Conservation (phyloP, 768 basidiomycete genomes). For the Goffeauzyma gilvescens region DNA sequence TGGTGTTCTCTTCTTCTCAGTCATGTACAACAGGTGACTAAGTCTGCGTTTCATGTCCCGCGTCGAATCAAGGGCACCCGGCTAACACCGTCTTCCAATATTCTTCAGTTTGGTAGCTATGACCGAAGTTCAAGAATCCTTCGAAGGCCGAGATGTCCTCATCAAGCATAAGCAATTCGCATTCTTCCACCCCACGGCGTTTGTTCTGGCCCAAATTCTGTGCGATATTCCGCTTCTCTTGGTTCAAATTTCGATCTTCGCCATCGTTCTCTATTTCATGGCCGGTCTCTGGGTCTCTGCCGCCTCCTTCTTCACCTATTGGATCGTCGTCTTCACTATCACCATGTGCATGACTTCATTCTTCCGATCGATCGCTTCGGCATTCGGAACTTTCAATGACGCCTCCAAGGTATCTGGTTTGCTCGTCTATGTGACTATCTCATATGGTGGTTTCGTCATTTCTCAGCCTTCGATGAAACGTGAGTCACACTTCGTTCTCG, state of each 20-base stretch:
- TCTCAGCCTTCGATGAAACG: slow-evolving; percentile 22
- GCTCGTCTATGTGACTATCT: slow-evolving; percentile 19
- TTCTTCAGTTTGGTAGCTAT: not conserved
- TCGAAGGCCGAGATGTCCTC: slow-evolving; percentile 25
- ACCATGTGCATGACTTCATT: slow-evolving; percentile 19
- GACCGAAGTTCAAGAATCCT: slow-evolving; percentile 23
- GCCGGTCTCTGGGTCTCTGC: slow-evolving; percentile 14
- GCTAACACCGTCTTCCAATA: not conserved
- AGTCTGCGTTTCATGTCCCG: not conserved
- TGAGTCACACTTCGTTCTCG: slow-evolving; percentile 24
- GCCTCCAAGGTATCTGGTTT: slow-evolving; percentile 25
- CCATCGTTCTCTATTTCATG: slow-evolving; percentile 27
- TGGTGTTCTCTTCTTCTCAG: slow-evolving; percentile 60
- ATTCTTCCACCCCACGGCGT: slow-evolving; percentile 30
- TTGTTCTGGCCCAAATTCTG: slow-evolving; percentile 34
- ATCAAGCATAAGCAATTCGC: slow-evolving; percentile 27
- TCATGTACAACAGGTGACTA: slow-evolving; percentile 15
- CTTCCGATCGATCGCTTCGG: slow-evolving; percentile 20
- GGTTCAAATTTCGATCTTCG: slow-evolving; percentile 22
- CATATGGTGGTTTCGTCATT: slow-evolving; percentile 26
- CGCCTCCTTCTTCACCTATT: slow-evolving; percentile 18
- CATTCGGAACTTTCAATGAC: slow-evolving; percentile 23
- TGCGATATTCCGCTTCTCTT: slow-evolving; percentile 34
- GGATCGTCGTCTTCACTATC: slow-evolving; percentile 14
- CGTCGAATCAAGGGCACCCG: no score